Evolutionary conservation across 345 rosid genomes (phyloP).

Genomic region (Linum usitatissimum): DNA sequence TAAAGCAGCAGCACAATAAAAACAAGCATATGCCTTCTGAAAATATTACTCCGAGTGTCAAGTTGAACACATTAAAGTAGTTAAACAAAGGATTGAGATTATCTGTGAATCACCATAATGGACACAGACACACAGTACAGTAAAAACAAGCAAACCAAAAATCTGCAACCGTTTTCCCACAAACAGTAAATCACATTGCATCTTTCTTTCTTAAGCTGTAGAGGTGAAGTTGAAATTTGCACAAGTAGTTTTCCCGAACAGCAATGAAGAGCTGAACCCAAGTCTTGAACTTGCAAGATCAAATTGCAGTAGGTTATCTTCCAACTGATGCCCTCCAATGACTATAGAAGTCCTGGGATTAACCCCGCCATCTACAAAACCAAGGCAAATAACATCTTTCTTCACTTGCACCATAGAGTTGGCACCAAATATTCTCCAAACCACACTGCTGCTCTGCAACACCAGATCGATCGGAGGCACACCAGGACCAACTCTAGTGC

Average conservation of each 20-base stretch:
- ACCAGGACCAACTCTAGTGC: slow-evolving; percentile 34
- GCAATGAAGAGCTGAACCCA: slow-evolving; percentile 51
- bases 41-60: no score
- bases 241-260: slow-evolving; percentile 42
- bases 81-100: no score
- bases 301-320: slow-evolving; percentile 45
- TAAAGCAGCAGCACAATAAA: no score
- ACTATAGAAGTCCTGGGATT: slow-evolving; percentile 48
- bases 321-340: slow-evolving; percentile 58
- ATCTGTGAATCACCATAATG: no score
- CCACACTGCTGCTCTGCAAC: slow-evolving; percentile 32
- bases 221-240: slow-evolving; percentile 59
- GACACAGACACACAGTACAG: no score
- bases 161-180: no score
- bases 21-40: no score
- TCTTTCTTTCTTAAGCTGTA: no score
- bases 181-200: no score
- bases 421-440: slow-evolving; percentile 54
- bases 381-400: slow-evolving; percentile 41
- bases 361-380: slow-evolving; percentile 59
- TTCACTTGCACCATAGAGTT: slow-evolving; percentile 59
- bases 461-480: slow-evolving; percentile 49
- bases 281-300: slow-evolving; percentile 48
- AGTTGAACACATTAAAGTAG: no score
- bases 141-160: no score